Evolutionary conservation across 768 basidiomycete genomes (phyloP), one percentile per base, ranked within the genome.

Genomic region (Dendrothele bispora): DNA sequence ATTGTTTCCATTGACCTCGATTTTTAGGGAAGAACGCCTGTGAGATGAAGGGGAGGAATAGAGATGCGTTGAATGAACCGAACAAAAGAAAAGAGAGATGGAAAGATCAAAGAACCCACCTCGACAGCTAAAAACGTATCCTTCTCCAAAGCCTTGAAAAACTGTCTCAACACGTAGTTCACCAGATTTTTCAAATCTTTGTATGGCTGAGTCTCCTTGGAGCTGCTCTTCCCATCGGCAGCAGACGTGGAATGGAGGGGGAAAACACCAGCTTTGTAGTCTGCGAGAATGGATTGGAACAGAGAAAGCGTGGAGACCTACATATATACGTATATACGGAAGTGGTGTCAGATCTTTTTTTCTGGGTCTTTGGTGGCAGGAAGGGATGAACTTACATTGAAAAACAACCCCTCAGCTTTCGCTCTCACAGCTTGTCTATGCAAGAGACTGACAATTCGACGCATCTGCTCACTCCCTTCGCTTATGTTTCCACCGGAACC

Each of bases 401-500:
- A 99, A 67, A 92, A 98, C 7, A 99, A 68, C 0, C 88, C 95
- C 62, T 98, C 97, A 1, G 93, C 91, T 63, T 97, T 94, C 14
- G 87, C 86, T 57, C 80, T 85, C 51, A 99, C 82, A 37, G 86
- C 94, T 54, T 95, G 91, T 12, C 97, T 82, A 62, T 98, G 91
- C 56, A 99, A 77, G 55, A 99, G 70, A 55, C 79, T 81, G 27
- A 98, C 93, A 30, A 92, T 86, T 39, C 94, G 81, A 63, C 89
- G 91, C 84, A 98, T 88, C 61, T 86, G 78, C 57, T 98, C 91
- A n/a, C n/a, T n/a, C n/a, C n/a, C n/a, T n/a, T n/a, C n/a, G n/a
- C n/a, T n/a, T n/a, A n/a, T n/a, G n/a, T n/a, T n/a, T n/a, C n/a
- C n/a, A n/a, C n/a, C n/a, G n/a, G n/a, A n/a, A n/a, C n/a, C n/a